A percentile compares a stretch with the other conserved stretches of the same genome.
phyloP scores from a whole-genome alignment of 345 rosid genomes.

The Sisymbrium irio region DNA sequence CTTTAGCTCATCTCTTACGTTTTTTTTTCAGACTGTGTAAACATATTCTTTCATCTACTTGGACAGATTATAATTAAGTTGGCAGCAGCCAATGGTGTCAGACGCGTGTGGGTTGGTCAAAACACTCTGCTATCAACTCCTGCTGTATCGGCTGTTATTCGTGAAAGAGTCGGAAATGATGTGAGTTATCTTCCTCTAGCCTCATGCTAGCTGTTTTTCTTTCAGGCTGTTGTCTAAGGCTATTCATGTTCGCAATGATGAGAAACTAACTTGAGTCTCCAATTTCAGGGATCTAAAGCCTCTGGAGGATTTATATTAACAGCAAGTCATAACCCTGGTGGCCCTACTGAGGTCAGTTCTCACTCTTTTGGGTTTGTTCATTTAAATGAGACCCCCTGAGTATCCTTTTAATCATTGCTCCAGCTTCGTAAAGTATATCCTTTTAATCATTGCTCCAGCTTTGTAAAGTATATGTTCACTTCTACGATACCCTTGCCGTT shows the following conservation, averaged over 20 bases:
- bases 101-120: conserved; percentile 90
- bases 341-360: conserved; percentile 75
- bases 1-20: no score
- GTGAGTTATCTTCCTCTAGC: conserved; percentile 46
- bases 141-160: conserved; percentile 92
- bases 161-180: conserved; percentile 81
- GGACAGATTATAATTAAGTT: conserved; percentile 74
- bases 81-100: conserved; percentile 90
- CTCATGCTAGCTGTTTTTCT: neutral
- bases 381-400: no score
- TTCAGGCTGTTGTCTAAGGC: conserved; percentile 5
- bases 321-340: conserved; percentile 98
- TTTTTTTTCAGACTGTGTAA: no score
- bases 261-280: conserved; percentile 16
- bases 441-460: neutral
- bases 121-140: conserved; percentile 93
- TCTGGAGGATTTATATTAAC: conserved; percentile 90
- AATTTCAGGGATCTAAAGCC: conserved; percentile 83
- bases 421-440: neutral
- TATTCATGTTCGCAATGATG: neutral
- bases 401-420: neutral
- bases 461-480: neutral
- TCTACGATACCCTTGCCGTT: no score
- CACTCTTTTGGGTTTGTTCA: neutral
- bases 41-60: neutral